A percentile compares a stretch with the other conserved stretches of the same genome.
Evolutionary conservation across 2,329 filamentous ascomycete species (phyloP).

Genomic region (Graphium sp.): DNA sequence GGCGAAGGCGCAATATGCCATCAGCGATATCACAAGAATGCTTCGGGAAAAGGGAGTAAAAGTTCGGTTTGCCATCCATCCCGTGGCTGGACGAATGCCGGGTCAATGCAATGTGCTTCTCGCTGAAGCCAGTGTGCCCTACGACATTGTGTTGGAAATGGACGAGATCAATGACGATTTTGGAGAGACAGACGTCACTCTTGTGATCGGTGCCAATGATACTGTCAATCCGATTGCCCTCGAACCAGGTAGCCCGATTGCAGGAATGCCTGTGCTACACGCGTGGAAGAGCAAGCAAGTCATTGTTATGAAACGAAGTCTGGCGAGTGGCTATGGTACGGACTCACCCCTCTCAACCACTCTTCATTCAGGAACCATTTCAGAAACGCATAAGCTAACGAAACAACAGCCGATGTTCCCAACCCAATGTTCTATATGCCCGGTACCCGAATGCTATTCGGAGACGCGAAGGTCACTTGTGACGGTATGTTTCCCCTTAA

Average conservation of each 20-base stretch:
- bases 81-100: conserved; percentile 81
- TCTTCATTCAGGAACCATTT: not conserved
- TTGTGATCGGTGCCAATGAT: conserved; percentile 85
- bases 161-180: conserved; percentile 95
- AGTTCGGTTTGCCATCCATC: conserved; percentile 80
- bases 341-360: conserved; percentile 5
- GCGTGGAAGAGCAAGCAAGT: conserved; percentile 92
- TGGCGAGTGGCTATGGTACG: conserved; percentile 75
- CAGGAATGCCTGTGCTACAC: conserved; percentile 83
- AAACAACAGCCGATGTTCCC: conserved; percentile 54
- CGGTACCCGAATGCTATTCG: conserved; percentile 80
- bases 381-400: too few species aligned
- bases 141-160: conserved; percentile 89
- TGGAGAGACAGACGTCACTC: conserved; percentile 64
- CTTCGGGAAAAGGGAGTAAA: conserved; percentile 62
- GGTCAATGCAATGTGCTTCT: conserved; percentile 86
- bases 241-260: conserved; percentile 69
- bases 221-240: conserved; percentile 84
- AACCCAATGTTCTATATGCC: conserved; percentile 94
- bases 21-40: conserved; percentile 62
- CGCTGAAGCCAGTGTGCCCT: conserved; percentile 74
- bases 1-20: conserved; percentile 82
- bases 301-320: conserved; percentile 81
- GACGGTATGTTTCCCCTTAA: conserved; percentile 39
- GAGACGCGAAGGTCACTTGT: conserved; percentile 71